A percentile compares a stretch with the other conserved stretches of the same genome.
Evolutionary conservation across 2,329 filamentous ascomycete genomes (phyloP).

Genomic region (Scytalidium sp.): DNA sequence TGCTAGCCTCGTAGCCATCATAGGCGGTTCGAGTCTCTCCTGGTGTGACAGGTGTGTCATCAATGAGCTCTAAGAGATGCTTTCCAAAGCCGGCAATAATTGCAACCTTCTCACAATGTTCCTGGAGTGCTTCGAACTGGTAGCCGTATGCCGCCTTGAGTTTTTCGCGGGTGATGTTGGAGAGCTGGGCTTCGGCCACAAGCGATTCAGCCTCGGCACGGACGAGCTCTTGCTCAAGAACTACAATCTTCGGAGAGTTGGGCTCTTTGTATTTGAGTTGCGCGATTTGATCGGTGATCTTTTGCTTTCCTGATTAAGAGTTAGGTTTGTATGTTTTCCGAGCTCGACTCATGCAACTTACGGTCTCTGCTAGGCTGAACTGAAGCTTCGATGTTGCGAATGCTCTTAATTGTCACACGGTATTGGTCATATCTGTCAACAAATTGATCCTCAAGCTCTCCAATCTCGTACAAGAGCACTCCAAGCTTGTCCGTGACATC

Average conservation of each 20-base stretch:
- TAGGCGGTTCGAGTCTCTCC: conserved; percentile 95
- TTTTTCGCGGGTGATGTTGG: conserved; percentile 99
- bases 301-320: conserved; percentile 76
- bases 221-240: conserved; percentile 97
- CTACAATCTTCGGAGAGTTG: conserved; percentile 94
- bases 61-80: conserved; percentile 93
- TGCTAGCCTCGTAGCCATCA: conserved; percentile 97
- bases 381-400: conserved; percentile 97
- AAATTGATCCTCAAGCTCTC: conserved; percentile 94
- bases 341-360: conserved; percentile 43
- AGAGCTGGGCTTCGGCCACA: conserved; percentile 95
- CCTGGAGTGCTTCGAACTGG: conserved; percentile 94
- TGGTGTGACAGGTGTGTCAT: conserved; percentile 94
- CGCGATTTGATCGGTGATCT: conserved; percentile 97
- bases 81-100: conserved; percentile 98
- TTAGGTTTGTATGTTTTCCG: conserved; percentile 14
- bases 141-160: conserved; percentile 97
- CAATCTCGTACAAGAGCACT: conserved; percentile 88
- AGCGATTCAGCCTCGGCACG: conserved; percentile 98
- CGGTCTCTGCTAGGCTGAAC: conserved; percentile 97
- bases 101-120: conserved; percentile 97
- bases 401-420: conserved; percentile 98
- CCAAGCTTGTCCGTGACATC: conserved; percentile 99
- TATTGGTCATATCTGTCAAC: conserved; percentile 99
- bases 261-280: conserved; percentile 99